Conservation (phyloP, 768 basidiomycete species). For the Phlegmacium glaucopus region DNA sequence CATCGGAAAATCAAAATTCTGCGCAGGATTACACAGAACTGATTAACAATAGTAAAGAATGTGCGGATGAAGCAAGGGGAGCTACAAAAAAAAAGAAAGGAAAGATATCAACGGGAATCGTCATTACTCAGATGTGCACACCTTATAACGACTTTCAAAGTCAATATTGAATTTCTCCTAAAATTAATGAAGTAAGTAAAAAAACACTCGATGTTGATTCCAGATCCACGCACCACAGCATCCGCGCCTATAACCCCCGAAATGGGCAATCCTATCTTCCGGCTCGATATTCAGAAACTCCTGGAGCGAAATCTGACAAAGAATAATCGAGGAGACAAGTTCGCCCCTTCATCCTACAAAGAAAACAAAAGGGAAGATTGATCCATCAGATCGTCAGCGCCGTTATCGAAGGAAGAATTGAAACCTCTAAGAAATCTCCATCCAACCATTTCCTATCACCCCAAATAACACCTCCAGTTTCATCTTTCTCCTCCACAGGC, state of each 20-base stretch:
- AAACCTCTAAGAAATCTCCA: conserved; percentile 50
- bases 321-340: conserved; percentile 59
- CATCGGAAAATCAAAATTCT: no score
- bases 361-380: background rate
- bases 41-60: no score
- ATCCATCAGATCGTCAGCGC: background rate
- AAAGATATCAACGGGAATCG: no score
- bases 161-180: conserved; percentile 19
- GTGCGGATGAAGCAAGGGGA: no score
- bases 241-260: conserved; percentile 47
- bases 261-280: conserved; percentile 43
- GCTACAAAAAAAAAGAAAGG: no score
- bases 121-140: no score
- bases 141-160: conserved; percentile 13
- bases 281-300: conserved; percentile 51
- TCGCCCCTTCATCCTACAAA: conserved; percentile 56
- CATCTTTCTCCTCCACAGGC: conserved; percentile 50
- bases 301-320: conserved; percentile 51
- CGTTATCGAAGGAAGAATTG: no score
- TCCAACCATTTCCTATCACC: conserved; percentile 62
- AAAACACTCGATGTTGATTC: conserved; percentile 1
- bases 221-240: conserved; percentile 42
- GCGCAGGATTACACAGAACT: no score
- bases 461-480: conserved; percentile 48
- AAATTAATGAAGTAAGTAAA: background rate